A percentile compares a stretch with the other conserved stretches of the same genome.
These are phyloP conservation scores for Didymella segeticola DNA, from an alignment of 2,329 filamentous ascomycete genomes.

Conservation along the genomic window DNA sequence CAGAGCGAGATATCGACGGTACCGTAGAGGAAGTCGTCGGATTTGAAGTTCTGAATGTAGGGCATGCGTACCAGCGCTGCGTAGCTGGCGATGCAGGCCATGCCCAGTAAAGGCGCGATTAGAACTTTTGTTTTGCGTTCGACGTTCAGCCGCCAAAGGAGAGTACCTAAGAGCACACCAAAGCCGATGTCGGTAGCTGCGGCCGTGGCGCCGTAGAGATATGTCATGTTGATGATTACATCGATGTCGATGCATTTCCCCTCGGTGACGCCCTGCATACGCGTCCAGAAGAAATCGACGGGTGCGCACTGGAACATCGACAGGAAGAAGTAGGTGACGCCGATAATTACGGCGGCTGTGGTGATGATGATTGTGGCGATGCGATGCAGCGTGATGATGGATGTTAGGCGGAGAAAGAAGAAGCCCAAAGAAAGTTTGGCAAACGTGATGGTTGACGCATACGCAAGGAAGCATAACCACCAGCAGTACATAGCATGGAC, in stretches of 20 bases:
- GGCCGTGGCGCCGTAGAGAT: conserved; percentile 30
- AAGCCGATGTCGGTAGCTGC: conserved; percentile 23
- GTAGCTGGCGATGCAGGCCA: conserved; percentile 25
- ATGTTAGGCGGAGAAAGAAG: conserved; percentile 58
- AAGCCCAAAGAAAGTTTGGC: conserved; percentile 56
- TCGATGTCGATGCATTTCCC: conserved; percentile 51
- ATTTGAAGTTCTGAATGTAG: conserved; percentile 22
- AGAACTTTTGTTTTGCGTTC: conserved; percentile 33
- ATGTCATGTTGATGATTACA: conserved; percentile 59
- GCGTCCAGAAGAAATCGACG: conserved; percentile 56
- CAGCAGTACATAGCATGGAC: conserved; percentile 25
- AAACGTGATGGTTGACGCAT: conserved; percentile 16
- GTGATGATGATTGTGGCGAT: conserved; percentile 54
- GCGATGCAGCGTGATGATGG: conserved; percentile 49
- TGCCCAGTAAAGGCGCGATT: conserved; percentile 15
- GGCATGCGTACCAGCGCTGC: conserved; percentile 24
- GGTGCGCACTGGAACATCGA: conserved; percentile 59
- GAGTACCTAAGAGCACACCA: conserved; percentile 42
- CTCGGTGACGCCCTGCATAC: conserved; percentile 17
- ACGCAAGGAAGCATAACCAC: conserved; percentile 23
- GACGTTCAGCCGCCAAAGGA: conserved; percentile 63
- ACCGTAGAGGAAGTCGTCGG: conserved; percentile 23
- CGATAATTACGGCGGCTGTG: conserved; percentile 48
- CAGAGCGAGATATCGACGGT: conserved; percentile 27
- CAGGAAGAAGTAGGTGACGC: conserved; percentile 57